Conservation (phyloP, 2,329 filamentous ascomycete genomes). For the Aschersonia sp. region DNA sequence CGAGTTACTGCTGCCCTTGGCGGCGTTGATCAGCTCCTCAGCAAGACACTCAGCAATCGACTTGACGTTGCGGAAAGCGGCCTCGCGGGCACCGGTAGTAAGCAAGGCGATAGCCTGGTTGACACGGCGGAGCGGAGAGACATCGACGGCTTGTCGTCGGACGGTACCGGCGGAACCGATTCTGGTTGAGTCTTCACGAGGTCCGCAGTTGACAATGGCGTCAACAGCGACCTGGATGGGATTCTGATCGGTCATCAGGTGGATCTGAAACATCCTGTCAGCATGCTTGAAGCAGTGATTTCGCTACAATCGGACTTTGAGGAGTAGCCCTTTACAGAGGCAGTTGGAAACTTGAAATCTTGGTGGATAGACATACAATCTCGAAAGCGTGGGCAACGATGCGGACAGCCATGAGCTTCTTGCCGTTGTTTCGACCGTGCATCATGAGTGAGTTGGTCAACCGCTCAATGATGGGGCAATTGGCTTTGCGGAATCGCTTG, state of each 20-base stretch:
- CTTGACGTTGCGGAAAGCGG: slow-evolving; percentile 99
- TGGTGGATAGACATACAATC: slow-evolving; percentile 58
- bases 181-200: slow-evolving; percentile 98
- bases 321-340: too few relatives aligned
- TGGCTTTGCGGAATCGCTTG: slow-evolving; percentile 99
- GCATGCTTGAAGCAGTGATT: too few relatives aligned
- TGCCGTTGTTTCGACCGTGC: slow-evolving; percentile 99
- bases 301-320: too few relatives aligned
- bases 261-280: slow-evolving; percentile 47
- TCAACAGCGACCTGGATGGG: slow-evolving; percentile 99
- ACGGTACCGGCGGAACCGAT: slow-evolving; percentile 99
- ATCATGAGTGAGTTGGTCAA: slow-evolving; percentile 99
- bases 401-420: slow-evolving; percentile 99
- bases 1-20: slow-evolving; percentile 99
- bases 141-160: slow-evolving; percentile 99
- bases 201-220: slow-evolving; percentile 99
- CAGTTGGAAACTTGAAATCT: too few relatives aligned
- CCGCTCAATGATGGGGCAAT: slow-evolving; percentile 99
- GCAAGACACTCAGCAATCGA: slow-evolving; percentile 98
- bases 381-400: slow-evolving; percentile 98
- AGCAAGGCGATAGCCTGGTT: slow-evolving; percentile 99
- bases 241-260: slow-evolving; percentile 99
- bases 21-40: slow-evolving; percentile 99
- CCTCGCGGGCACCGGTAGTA: slow-evolving; percentile 97
- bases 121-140: slow-evolving; percentile 96